Evolutionary conservation across 1,284 basidiomycete species (phyloP).

Genomic region (Ustilago nuda): DNA sequence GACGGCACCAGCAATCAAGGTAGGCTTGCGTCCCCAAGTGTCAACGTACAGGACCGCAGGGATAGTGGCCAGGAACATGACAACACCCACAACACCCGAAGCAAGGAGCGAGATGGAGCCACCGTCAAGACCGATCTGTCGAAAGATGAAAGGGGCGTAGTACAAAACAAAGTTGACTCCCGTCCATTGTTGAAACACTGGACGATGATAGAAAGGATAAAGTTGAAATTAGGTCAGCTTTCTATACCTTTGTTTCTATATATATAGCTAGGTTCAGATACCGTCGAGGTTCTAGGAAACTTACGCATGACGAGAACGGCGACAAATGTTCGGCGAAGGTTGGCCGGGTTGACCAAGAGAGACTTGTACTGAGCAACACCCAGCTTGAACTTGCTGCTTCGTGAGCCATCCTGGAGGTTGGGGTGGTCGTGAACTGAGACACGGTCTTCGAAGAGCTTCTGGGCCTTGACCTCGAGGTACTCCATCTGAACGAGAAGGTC

Average conservation of each 20-base stretch:
- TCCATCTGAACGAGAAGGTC: slow-evolving; percentile 80
- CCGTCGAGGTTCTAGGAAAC: too few relatives aligned
- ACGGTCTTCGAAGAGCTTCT: slow-evolving; percentile 68
- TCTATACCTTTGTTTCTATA: slow-evolving; percentile 2
- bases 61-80: slow-evolving; percentile 56
- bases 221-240: not conserved
- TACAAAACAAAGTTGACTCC: slow-evolving; percentile 51
- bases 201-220: too few relatives aligned
- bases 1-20: slow-evolving; percentile 40
- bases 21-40: slow-evolving; percentile 52
- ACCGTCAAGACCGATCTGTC: slow-evolving; percentile 37
- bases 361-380: slow-evolving; percentile 72
- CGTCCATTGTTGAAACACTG: not conserved
- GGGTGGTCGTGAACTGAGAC: slow-evolving; percentile 70
- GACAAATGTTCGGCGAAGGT: slow-evolving; percentile 75
- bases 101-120: slow-evolving; percentile 23
- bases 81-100: slow-evolving; percentile 49
- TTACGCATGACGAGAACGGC: slow-evolving; percentile 76
- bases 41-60: slow-evolving; percentile 50
- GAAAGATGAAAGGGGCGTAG: slow-evolving; percentile 38
- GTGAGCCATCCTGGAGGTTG: slow-evolving; percentile 76
- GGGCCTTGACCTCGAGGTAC: slow-evolving; percentile 71
- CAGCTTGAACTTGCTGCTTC: slow-evolving; percentile 75
- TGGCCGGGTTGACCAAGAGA: slow-evolving; percentile 71
- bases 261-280: too few relatives aligned